A percentile compares a stretch with the other conserved stretches of the same genome.
Conservation (phyloP, 257 asterid species). For the Thymus quinquecostatus region DNA sequence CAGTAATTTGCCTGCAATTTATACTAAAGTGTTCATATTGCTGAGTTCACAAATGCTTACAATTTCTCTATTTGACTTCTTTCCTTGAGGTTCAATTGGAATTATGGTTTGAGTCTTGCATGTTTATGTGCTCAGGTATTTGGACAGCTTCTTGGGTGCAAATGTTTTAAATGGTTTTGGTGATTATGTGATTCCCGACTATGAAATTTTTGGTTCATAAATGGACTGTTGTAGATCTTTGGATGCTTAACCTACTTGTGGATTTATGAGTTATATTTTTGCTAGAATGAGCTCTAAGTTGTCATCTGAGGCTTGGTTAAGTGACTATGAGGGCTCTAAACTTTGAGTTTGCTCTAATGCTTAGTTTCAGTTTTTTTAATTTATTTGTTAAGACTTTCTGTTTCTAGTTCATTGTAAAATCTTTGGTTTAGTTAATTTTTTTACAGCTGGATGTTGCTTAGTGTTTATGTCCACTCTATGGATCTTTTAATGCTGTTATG, state of each 20-base stretch:
- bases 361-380: constrained; percentile 23
- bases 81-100: constrained; percentile 43
- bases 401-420: constrained; percentile 27
- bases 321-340: constrained; percentile 41
- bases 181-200: constrained; percentile 92
- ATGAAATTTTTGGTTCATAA: constrained; percentile 85
- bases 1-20: neutral
- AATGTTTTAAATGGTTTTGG: constrained; percentile 94
- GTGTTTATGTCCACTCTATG: constrained; percentile 3
- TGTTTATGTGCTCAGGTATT: constrained; percentile 89
- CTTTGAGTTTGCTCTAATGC: constrained; percentile 29
- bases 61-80: constrained; percentile 12
- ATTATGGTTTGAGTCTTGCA: constrained; percentile 54
- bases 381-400: neutral
- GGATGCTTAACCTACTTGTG: constrained; percentile 90
- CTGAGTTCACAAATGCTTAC: constrained; percentile 11
- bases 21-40: neutral
- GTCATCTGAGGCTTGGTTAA: constrained; percentile 55
- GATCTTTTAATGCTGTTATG: constrained; percentile 1
- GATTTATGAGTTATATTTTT: constrained; percentile 63
- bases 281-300: constrained; percentile 57
- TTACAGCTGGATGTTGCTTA: constrained; percentile 19
- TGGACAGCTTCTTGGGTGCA: constrained; percentile 96
- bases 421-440: constrained; percentile 19
- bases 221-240: constrained; percentile 94